Conservation (phyloP, 139 green algal species). For the Asterochloris erici region DNA sequence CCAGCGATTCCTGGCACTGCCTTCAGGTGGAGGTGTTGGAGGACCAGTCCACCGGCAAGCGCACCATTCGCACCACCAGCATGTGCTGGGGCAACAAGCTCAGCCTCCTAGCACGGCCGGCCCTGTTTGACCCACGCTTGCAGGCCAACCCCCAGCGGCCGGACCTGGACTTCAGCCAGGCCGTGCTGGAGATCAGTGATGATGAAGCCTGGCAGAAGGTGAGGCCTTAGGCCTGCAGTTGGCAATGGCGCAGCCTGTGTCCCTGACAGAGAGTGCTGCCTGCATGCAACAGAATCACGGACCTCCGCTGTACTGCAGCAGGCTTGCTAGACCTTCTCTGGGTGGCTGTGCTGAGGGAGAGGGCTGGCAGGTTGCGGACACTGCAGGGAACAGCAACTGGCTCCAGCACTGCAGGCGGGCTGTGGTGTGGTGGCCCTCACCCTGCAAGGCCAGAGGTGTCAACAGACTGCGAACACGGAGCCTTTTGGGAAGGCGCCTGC, state of each 20-base stretch:
- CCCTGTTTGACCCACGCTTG: slow-evolving; percentile 42
- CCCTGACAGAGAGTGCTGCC: no score
- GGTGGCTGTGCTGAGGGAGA: no score
- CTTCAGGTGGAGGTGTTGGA: slow-evolving; percentile 45
- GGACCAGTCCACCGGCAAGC: slow-evolving; percentile 38
- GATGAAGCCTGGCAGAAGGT: slow-evolving; percentile 62
- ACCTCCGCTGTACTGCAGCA: no score
- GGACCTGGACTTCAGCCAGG: slow-evolving; percentile 53
- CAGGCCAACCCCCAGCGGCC: slow-evolving; percentile 37
- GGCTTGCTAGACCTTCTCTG: no score
- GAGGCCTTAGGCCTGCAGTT: background rate
- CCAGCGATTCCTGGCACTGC: background rate
- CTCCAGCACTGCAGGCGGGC: no score
- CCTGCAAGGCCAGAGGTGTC: no score
- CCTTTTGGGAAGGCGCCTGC: background rate
- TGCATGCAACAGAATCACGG: no score
- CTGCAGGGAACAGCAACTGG: no score
- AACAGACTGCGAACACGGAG: no score
- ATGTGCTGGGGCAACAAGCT: slow-evolving; percentile 62
- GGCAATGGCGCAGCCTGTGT: background rate
- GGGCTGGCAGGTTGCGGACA: no score
- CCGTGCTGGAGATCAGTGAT: slow-evolving; percentile 31
- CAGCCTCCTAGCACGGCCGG: slow-evolving; percentile 43
- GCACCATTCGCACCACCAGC: slow-evolving; percentile 54
- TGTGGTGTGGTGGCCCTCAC: no score